Conservation (phyloP, 352 stramenopile species). For the Elongisporangium anandrum region DNA sequence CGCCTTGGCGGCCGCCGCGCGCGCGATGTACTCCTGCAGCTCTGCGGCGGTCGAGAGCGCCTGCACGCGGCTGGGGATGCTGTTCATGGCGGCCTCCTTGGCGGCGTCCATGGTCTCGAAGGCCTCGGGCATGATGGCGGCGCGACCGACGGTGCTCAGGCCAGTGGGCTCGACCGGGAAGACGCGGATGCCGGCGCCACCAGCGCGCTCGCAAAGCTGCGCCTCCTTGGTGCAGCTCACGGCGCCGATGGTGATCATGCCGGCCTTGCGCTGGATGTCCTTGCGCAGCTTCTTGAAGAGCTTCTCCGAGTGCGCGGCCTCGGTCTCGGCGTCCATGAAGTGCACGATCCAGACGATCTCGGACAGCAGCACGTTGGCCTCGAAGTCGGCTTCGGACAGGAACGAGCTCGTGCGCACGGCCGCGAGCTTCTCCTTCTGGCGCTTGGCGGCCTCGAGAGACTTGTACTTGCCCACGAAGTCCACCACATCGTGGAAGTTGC, state of each 20-base stretch:
- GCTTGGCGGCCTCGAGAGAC: conserved; percentile 27
- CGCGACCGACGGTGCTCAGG: conserved; percentile 26
- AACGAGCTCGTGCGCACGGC: conserved; percentile 24
- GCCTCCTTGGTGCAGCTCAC: conserved; percentile 48
- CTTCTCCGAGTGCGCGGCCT: conserved; percentile 23
- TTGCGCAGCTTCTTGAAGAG: conserved; percentile 43
- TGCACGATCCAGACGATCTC: conserved; percentile 63
- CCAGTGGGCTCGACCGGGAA: conserved; percentile 37
- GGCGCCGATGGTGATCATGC: conserved; percentile 47
- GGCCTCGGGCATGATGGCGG: conserved; percentile 23
- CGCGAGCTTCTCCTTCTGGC: conserved; percentile 13
- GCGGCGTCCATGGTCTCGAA: conserved; percentile 48
- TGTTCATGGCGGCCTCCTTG: conserved; percentile 35
- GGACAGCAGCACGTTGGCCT: conserved; percentile 39
- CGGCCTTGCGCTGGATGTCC: conserved; percentile 52
- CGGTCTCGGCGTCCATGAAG: conserved; percentile 38
- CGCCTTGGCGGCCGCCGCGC: conserved; percentile 21
- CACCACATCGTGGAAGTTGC: conserved; percentile 41
- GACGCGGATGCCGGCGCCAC: conserved; percentile 42
- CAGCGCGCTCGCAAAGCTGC: conserved; percentile 43
- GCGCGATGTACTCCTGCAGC: conserved; percentile 54
- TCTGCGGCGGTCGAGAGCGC: conserved; percentile 42
- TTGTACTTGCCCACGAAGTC: conserved; percentile 22
- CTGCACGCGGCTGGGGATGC: conserved; percentile 41
- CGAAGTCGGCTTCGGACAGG: conserved; percentile 40